Evolutionary conservation across 345 rosid species (phyloP).

Genomic region (Lumnitzera littorea): DNA sequence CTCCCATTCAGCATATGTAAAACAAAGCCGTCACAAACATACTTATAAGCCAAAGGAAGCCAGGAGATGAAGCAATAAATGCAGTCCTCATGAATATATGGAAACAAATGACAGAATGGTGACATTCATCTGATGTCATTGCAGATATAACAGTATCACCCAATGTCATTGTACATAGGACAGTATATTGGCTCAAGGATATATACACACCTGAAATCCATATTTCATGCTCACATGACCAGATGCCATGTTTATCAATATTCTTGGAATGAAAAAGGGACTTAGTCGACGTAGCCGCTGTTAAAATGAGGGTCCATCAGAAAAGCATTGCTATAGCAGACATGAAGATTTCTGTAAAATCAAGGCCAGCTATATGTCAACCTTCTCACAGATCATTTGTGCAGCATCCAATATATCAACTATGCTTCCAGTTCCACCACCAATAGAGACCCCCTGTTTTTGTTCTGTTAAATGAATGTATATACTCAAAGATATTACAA

Average conservation of each 20-base stretch:
- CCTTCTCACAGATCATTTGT: slow-evolving; percentile 85
- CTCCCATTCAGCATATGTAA: too few relatives aligned
- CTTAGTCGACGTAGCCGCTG: slow-evolving; percentile 88
- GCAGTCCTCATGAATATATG: too few relatives aligned
- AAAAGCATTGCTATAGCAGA: not conserved
- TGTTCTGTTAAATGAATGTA: slow-evolving; percentile 25
- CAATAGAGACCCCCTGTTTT: slow-evolving; percentile 89
- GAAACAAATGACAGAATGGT: too few relatives aligned
- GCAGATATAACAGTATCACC: too few relatives aligned
- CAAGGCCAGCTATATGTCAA: slow-evolving; percentile 14
- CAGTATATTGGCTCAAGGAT: not conserved
- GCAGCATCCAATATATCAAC: slow-evolving; percentile 78
- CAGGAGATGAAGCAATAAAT: too few relatives aligned
- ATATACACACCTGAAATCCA: slow-evolving; percentile 73
- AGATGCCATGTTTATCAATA: slow-evolving; percentile 93
- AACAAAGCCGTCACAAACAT: too few relatives aligned
- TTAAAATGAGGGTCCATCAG: slow-evolving; percentile 18
- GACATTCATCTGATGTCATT: too few relatives aligned
- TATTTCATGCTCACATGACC: slow-evolving; percentile 96
- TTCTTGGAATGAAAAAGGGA: slow-evolving; percentile 91
- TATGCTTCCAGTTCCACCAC: slow-evolving; percentile 95
- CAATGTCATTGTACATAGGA: too few relatives aligned
- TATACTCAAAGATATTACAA: slow-evolving; percentile 10
- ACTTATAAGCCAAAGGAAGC: too few relatives aligned
- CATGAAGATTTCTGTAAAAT: not conserved